Base-by-base conservation (phyloP, 2,329 filamentous ascomycete genomes). In the Talaromyces rugulosus region DNA sequence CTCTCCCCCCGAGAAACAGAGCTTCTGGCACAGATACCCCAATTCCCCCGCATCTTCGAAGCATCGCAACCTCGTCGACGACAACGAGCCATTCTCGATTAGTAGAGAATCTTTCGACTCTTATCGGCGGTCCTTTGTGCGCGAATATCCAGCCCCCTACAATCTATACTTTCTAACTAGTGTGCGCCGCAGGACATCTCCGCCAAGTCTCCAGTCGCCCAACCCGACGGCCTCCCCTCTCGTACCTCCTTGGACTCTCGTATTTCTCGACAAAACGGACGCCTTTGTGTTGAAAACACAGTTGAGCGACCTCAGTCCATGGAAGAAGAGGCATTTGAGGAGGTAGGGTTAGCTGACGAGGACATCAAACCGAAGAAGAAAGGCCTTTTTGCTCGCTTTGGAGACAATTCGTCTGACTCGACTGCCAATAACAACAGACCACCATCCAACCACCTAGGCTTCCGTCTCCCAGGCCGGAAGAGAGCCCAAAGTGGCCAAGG, bases 21-120 rank as follows among this genome's bases (percentile, higher is more conserved):
- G 84, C 65, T 89, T 92, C 69, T 97, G 92, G 92, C 80, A 79
- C 60, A 80, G 78, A 66, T 85, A 79, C 31, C 73, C 78, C 8
- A 71, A 71, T 12, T 75, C 79, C 3, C 81, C 79, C 27, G 79
- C 79, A 63, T 81, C 83, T 44, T 82, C 81, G 33, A 84, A 85
- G 66, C 83, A 86, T 72, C 80, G 85, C 61, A 87, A 84, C 72
- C 85, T 89, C 68, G 81, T 91, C 63, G 87, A 88, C 69, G 92
- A 96, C 65, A 93, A 92, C 69, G 94, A 98, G 73, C 92, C 90
- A 14, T 98, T 98, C 74, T 92, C 90, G 66, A 98, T 98, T 74
- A 96, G 93, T 42, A 86, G 94, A 70, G 95, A 98, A 78, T 97
- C 93, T 1, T 98, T 98, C 72, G 95, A 98, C 75, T 96, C 93